Base-by-base conservation (phyloP, 768 basidiomycete genomes). In the Glaciozyma antarctica region DNA sequence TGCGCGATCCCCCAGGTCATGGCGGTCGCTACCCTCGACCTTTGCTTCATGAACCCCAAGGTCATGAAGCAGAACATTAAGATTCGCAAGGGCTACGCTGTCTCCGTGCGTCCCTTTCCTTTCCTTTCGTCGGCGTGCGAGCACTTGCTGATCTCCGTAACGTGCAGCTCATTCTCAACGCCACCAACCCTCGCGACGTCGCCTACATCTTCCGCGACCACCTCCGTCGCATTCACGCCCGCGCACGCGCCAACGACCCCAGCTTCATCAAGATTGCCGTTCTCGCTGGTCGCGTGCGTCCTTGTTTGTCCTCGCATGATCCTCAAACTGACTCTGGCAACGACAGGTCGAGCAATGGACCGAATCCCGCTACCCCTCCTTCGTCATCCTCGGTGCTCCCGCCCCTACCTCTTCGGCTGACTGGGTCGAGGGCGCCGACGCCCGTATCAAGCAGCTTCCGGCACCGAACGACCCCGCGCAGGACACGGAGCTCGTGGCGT, bases 1-100 rank as follows among this genome's bases (percentile, higher is more conserved):
- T 91, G 89, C 71, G 90, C 94, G 0, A 88, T 98, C 64, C 94
- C 94, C 9, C 88, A 86, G 22, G 82, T 86, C 17, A 97, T 98
- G 93, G 92, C 94, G 0, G 86, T 99, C 69, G 93, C 94, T 15
- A 98, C 94, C 12, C 81, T 99, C 26, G 83, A 86, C 58, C 77
- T 89, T 54, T 94, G 91, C 76, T 97, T 92, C 79, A 92, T 90
- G 88, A 98, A 98, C 78, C 83, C 83, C 12, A 79, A 79, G 12
- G 87, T 97, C 82, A 84, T 97, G 77, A 82, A 86, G 70, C 78
- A 82, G 72, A 93, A 95, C 75, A 85, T 95, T 75, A 98, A 99
- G 79, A 99, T 99, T 67, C 83, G 93, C 64, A 92, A 91, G 75
- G 91, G 90, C 1, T 83, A 86, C 70, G 91, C 94, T 54, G 90